These are phyloP conservation scores for Maudiozyma pseudohumilis DNA, from an alignment of 805 yeast species.

Conservation along the genomic window DNA sequence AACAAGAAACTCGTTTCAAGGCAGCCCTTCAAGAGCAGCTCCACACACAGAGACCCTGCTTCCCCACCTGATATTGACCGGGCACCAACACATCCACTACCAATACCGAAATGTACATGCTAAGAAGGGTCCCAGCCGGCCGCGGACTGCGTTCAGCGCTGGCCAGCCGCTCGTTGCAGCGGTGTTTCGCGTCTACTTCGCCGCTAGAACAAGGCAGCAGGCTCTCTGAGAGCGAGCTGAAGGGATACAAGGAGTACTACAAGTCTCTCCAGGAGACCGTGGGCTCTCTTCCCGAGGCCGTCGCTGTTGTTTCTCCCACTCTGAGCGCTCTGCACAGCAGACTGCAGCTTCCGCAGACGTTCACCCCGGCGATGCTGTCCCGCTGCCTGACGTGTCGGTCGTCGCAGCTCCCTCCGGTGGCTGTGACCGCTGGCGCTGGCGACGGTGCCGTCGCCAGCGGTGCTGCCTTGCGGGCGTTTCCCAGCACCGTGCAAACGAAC, in stretches of 20 bases:
- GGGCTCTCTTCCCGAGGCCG: constrained; percentile 34
- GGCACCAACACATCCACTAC: too few species aligned
- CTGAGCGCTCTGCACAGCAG: constrained; percentile 72
- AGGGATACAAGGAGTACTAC: constrained; percentile 20
- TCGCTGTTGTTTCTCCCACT: constrained; percentile 55
- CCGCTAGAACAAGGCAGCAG: too few species aligned
- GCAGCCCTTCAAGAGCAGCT: too few species aligned
- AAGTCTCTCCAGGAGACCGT: constrained; percentile 13
- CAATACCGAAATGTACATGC: too few species aligned
- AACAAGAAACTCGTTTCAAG: too few species aligned
- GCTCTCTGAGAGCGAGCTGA: constrained; percentile 9
- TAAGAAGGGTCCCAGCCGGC: too few species aligned
- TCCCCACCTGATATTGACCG: too few species aligned
- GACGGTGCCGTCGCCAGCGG: background rate
- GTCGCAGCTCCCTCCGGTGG: constrained; percentile 26
- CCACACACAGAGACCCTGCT: too few species aligned
- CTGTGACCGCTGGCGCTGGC: background rate
- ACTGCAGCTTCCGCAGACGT: constrained; percentile 49
- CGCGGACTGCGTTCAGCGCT: too few species aligned
- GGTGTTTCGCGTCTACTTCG: too few species aligned
- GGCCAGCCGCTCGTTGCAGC: too few species aligned
- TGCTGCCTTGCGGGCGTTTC: constrained; percentile 2
- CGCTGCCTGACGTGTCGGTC: constrained; percentile 63
- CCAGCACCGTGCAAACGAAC: constrained; percentile 27
- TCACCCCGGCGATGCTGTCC: constrained; percentile 59